Conservation (phyloP, 495 filamentous ascomycete genomes). For the Lasiosphaeria ovina region DNA sequence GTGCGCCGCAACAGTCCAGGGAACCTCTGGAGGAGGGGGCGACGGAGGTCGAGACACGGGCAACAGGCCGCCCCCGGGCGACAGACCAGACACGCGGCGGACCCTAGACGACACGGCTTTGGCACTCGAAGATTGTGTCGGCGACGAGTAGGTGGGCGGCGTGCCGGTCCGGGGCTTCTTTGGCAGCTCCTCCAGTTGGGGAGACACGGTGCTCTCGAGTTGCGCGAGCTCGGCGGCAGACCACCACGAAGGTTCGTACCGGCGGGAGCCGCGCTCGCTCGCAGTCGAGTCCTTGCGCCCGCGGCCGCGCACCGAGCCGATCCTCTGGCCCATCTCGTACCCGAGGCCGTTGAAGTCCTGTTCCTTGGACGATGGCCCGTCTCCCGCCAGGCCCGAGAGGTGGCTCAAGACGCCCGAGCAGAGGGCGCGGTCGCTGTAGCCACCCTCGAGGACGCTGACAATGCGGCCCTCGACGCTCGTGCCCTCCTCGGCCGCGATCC, state of each 20-base stretch:
- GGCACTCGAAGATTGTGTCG: constrained; percentile 76
- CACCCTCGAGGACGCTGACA: constrained; percentile 91
- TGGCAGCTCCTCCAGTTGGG: constrained; percentile 42
- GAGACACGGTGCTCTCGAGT: constrained; percentile 55
- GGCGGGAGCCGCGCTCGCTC: constrained; percentile 24
- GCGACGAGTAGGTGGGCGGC: constrained; percentile 65
- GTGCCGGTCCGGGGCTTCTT: constrained; percentile 53
- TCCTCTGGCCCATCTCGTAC: constrained; percentile 54
- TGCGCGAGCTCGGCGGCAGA: constrained; percentile 61
- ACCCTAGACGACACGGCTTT: constrained; percentile 63
- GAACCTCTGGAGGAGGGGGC: constrained; percentile 72
- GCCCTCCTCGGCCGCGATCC: constrained; percentile 75
- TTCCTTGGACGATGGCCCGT: constrained; percentile 42
- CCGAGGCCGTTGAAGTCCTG: constrained; percentile 42
- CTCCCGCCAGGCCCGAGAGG: constrained; percentile 69
- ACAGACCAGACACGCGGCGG: constrained; percentile 45
- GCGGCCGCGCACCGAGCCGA: constrained; percentile 38
- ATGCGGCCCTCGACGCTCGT: constrained; percentile 76
- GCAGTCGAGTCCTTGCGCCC: constrained; percentile 32
- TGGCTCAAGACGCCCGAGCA: constrained; percentile 87
- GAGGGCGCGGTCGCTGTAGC: constrained; percentile 89
- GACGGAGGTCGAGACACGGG: constrained; percentile 42
- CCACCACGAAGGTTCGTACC: constrained; percentile 78
- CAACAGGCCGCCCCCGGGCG: constrained; percentile 28
- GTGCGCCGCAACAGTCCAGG: constrained; percentile 77